Evolutionary conservation across 176 grass and related monocot species (phyloP), one percentile per base, ranked within the genome.

Genomic region (Themeda triandra): DNA sequence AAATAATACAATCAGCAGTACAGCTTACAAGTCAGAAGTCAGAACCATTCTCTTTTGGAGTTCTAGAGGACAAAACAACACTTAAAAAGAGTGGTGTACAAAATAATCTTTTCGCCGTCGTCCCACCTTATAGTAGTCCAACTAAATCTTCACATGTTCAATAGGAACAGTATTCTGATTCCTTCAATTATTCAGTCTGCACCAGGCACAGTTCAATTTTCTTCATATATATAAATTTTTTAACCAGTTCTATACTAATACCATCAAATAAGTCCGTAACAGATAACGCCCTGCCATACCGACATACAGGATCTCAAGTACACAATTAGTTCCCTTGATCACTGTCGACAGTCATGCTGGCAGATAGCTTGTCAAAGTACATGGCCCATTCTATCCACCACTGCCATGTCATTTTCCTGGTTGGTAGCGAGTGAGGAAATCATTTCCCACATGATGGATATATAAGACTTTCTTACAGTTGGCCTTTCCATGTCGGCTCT

Each of bases 321-420:
- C 65, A 76, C 72, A 60, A 9, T 68, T 84, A 69, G 8, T 75
- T 29, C 63, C 63, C 39, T 84, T 63, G 41, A 80, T 82, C 78
- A 76, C 69, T 82, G 56, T 33, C 78, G 40, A 78, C 68, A 69
- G 28, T 54, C 31, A 46, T 46, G 44, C 70, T 82, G 33, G 83
- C 63, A 71, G 80, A 91, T 84, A 84, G 69, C 62, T 41, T 71
- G 80, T 87, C 75, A 63, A 87, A 84, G 76, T 76, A 49, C 63
- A 49, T 15, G 72, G n/a, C 64, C 76, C 84, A 84, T 80, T 83
- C 62, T 49, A 78, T 73, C 67, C 67, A 63, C 58, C 44, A 78
- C 12, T 83, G 60, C 37, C 25, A 59, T 87, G 80, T 87, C 75
- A 66, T 87, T 58, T 80, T 73, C 89, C 18, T 59, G 80, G 63